These are phyloP conservation scores for Cordyceps cateniannulata DNA, from an alignment of 2,329 filamentous ascomycete species.

Conservation along the genomic window DNA sequence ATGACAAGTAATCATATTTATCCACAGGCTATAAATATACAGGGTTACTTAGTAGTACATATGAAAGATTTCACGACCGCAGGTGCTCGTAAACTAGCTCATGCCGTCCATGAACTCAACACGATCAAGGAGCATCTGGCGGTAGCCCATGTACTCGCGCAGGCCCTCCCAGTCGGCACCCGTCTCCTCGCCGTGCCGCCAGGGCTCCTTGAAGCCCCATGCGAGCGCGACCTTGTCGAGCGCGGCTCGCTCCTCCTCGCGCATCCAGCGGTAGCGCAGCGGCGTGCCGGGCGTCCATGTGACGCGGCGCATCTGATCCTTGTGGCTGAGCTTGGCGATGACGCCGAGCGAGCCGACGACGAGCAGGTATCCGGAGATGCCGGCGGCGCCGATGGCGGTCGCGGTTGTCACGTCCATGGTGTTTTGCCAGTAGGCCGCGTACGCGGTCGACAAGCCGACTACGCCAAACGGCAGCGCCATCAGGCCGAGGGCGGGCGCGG, in stretches of 20 bases:
- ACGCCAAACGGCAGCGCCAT: conserved; percentile 59
- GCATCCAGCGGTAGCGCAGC: conserved; percentile 73
- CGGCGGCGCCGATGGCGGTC: conserved; percentile 71
- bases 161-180: conserved; percentile 84
- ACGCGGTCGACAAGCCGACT: conserved; percentile 59
- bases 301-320: conserved; percentile 92
- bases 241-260: conserved; percentile 84
- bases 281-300: conserved; percentile 83
- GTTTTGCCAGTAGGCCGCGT: conserved; percentile 42
- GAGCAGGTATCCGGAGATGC: conserved; percentile 74
- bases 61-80: background rate
- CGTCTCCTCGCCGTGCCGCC: conserved; percentile 80
- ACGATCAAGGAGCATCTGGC: conserved; percentile 85
- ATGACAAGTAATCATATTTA: background rate
- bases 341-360: conserved; percentile 77
- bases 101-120: conserved; percentile 91
- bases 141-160: conserved; percentile 72
- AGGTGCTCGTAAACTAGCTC: conserved; percentile 31
- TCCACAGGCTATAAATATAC: conserved; percentile 3
- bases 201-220: conserved; percentile 84
- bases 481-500: conserved; percentile 51
- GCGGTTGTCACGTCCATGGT: conserved; percentile 72
- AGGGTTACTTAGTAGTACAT: conserved; percentile 8
- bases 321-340: conserved; percentile 77
- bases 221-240: conserved; percentile 79